Evolutionary conservation across 1,284 basidiomycete genomes (phyloP), one percentile per base, ranked within the genome.

Genomic region (Tilletia horrida): DNA sequence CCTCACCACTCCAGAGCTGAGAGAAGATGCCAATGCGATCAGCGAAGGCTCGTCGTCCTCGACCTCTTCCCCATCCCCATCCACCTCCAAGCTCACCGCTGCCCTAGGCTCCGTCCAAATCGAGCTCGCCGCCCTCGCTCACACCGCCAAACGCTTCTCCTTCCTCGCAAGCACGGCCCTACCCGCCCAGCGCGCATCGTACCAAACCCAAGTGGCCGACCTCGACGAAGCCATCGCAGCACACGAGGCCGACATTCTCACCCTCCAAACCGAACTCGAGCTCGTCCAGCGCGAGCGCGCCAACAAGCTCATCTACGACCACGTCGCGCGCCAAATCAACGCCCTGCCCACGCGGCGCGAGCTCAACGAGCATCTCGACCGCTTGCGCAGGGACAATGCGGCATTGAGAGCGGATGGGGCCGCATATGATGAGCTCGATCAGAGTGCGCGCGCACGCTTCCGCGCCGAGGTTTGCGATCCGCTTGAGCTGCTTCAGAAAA

Each of bases 221-320:
- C 55, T 59, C 9, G 55, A 59, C 27, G 31, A 3, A 18, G 27
- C 27, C 13, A 59, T 59, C 55, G 55, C 55, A 25, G 25, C 27
- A 29, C 31, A 29, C 23, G 16, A 59, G 29, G 18, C 27, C 16
- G n/a, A 29, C 27, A 59, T 59, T 21, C 27, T 29, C 11, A 29
- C 18, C 27, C 31, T 59, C 14, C 27, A 29, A 8, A 27, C 55
- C 55, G 55, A 59, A n/a, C 62, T 77, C 25, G 66, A 68, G 29
- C 67, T 72, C 40, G 75, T 73, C 14, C 50, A 73, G 18, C 63
- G 72, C 44, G 73, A 75, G 13, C 52, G 75, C 25, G 69, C 68
- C 66, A 74, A 77, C 63, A 77, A 77, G 74, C 55, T 77, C 6
- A 72, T 74, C 59, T 77, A 77, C 69, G 75, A 77, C 43, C 66